Evolutionary conservation across 1,139 yeast genomes (phyloP), one percentile per base, ranked within the genome.

Genomic region (Sugiyamaella grinbergsii): DNA sequence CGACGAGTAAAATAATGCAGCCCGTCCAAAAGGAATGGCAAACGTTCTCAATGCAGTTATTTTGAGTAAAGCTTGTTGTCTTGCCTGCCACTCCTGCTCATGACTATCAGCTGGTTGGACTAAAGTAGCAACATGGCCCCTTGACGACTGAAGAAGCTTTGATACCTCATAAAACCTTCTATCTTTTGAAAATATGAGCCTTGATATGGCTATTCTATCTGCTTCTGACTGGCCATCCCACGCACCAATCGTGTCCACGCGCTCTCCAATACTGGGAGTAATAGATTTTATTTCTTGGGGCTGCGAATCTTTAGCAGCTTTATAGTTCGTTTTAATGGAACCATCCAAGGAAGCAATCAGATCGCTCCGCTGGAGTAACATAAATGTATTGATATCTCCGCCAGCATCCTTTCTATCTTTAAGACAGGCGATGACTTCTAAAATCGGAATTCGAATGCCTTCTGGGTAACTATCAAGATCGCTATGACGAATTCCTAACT

Each of bases 111-210:
- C 70, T 0, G 73, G 64, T 18, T 68, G 70, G 24, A 76, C 64
- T 2, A 77, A 64, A 0, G 72, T 70, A 1, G 68, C 69, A 3
- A 58, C 54, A 34, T 86, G 95, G 6, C 79, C 75, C 54, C 79
- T 78, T 0, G 91, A 83, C 16, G 87, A 83, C 62, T 85, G 94
- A 28, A 89, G 68, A 29, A 88, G 66, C 15, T 81, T 77, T 0
- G 88, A 80, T 11, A 86, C 85, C 60, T 91, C 96, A 59, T 80
- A 83, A 63, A 85, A 85, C 49, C 98, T 74, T 50, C 95, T 71
- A 64, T 91, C 98, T 38, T 79, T 76, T 16, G 84, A 82, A 64
- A 89, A 91, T 1, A 91, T 82, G 18, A 86, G 68, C 57, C 80
- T 79, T 0, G 93, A 82, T n/a, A 85, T 76, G 36, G 78, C 78